These are phyloP conservation scores for apple (Malus domestica) DNA, from an alignment of 306 rosid species.

Conservation along the genomic window ASM211411v1 NC_041803.1:54508001-54508500, in stretches of 20 bases:
- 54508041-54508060: constrained; percentile 42
- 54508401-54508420: no score
- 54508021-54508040: not conserved
- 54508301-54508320: not conserved
- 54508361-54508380: no score
- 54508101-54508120: constrained; percentile 21
- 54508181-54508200: not conserved
- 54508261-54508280: not conserved
- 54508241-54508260: not conserved
- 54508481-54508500: no score
- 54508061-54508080: constrained; percentile 36
- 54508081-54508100: constrained; percentile 52
- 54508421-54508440: no score
- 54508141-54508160: constrained; percentile 31
- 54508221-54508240: not conserved
- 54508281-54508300: not conserved
- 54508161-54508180: not conserved
- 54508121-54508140: constrained; percentile 42
- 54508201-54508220: not conserved
- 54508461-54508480: no score
- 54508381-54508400: no score
- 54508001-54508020: not conserved
- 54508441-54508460: no score
- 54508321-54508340: no score
- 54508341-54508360: no score